Base-by-base conservation (phyloP, 2,329 filamentous ascomycete species). In the Knufia petricola region DNA sequence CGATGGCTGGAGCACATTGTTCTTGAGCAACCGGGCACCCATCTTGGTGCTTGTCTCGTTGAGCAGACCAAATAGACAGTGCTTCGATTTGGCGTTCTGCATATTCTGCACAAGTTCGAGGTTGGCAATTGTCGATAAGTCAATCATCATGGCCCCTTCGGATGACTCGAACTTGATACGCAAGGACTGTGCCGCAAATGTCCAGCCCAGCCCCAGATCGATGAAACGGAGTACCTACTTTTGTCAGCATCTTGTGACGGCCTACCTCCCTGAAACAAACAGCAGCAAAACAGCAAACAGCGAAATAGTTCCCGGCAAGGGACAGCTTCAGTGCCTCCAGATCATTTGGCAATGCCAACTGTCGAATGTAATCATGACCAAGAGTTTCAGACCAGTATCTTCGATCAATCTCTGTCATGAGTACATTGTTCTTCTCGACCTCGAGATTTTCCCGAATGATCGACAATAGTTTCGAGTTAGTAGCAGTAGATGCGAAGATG, bases 131-230 rank as follows among this genome's bases (percentile, higher is more conserved):
- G 89, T 94, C 0, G 87, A 84, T 2, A 92, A 75, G 59, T 95
- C 90, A 58, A 96, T 94, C 78, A 94, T 87, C 89, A 96, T 95
- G 0, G 87, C 86, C 20, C 90, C 85, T 61, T 94, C 86, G 0
- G 87, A 88, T 1, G 88, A 84, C 59, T 90, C 83, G 57, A 94
- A 95, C 54, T 81, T 83, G 60, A 96, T 84, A 2, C 87, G 80
- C 26, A 96, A 75, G 17, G 89, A 89, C 61, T 92, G 83, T n/a
- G 76, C 72, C 2, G 80, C 74, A 61, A 95, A 92, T 0, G 75
- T 78, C 51, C 83, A 74, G 3, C 73, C 73, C 52, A 87, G 74
- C 4, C 80, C 78, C 1, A 83, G 66, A 50, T 94, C 85, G 40
- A 94, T 76, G 62, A 86, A 94, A 59, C 86, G 87, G 62, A 96